A percentile compares a stretch with the other conserved stretches of the same genome.
These are phyloP conservation scores for Globisporangium alternatum DNA, from an alignment of 352 stramenopile species.

Conservation along the genomic window DNA sequence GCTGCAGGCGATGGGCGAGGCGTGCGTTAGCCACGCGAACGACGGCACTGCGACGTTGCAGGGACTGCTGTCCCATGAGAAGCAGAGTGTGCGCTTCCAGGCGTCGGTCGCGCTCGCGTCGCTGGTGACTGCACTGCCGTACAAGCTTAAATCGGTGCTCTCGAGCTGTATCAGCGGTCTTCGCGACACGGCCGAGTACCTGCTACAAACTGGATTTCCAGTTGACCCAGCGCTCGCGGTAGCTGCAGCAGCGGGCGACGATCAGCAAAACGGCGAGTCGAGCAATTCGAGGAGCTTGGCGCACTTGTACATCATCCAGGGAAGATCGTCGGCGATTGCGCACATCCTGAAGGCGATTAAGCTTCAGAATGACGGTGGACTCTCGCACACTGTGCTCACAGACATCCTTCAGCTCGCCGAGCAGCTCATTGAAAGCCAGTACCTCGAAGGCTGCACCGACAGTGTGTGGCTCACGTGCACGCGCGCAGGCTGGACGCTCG, in stretches of 20 bases:
- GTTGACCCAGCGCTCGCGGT: constrained; percentile 21
- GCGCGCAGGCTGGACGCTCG: constrained; percentile 75
- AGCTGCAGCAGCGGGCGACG: constrained; percentile 10
- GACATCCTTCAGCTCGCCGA: constrained; percentile 69
- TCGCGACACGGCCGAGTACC: constrained; percentile 30
- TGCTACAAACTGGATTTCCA: constrained; percentile 34
- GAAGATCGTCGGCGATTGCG: constrained; percentile 57
- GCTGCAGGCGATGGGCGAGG: constrained; percentile 67
- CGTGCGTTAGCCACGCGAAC: constrained; percentile 40
- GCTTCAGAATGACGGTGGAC: constrained; percentile 35
- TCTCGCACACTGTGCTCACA: constrained; percentile 54
- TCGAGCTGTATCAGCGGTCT: constrained; percentile 38
- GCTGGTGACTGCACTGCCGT: constrained; percentile 64
- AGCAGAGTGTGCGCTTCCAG: constrained; percentile 76
- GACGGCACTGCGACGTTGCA: constrained; percentile 40
- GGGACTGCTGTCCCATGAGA: constrained; percentile 53
- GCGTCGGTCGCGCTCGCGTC: constrained; percentile 59
- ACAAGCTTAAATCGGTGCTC: constrained; percentile 52
- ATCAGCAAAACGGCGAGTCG: constrained; percentile 25
- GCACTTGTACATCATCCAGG: constrained; percentile 77
- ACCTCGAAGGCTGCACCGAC: constrained; percentile 66
- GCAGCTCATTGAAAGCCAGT: constrained; percentile 77
- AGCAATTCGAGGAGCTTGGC: constrained; percentile 55
- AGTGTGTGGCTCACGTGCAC: constrained; percentile 88
- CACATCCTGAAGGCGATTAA: constrained; percentile 59